These are phyloP conservation scores for Meyerozyma athensensis DNA, from an alignment of 1,139 yeast genomes.

Conservation along the genomic window DNA sequence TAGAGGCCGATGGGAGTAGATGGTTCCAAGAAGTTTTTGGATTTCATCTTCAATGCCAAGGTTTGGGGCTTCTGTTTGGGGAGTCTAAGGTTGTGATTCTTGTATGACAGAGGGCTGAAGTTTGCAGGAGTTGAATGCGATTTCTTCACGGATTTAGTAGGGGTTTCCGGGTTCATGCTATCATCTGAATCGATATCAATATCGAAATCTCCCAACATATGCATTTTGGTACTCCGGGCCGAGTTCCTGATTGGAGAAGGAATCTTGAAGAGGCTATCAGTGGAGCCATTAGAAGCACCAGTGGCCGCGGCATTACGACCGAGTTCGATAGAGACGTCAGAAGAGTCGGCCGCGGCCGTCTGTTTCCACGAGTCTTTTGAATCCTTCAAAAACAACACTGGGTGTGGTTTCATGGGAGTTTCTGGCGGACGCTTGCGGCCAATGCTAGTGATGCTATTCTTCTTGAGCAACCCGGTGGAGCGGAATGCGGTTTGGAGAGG, in stretches of 20 bases:
- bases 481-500: constrained; percentile 84
- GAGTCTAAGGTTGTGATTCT: constrained; percentile 9
- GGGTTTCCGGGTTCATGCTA: constrained; percentile 32
- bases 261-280: constrained; percentile 33
- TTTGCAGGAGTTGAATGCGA: constrained; percentile 30
- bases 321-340: constrained; percentile 35
- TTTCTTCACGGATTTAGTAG: constrained; percentile 36
- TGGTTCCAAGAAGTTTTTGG: constrained; percentile 18
- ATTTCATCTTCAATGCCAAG: constrained; percentile 4
- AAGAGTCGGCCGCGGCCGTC: constrained; percentile 16
- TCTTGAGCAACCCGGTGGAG: constrained; percentile 71
- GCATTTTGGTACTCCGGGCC: constrained; percentile 9
- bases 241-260: constrained; percentile 18
- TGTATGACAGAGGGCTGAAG: constrained; percentile 24
- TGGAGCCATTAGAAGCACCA: constrained; percentile 24
- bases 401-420: constrained; percentile 71
- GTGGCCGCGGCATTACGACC: constrained; percentile 32
- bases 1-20: constrained; percentile 25
- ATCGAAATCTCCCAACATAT: constrained; percentile 14
- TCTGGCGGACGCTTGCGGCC: constrained; percentile 55
- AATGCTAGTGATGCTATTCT: constrained; percentile 43
- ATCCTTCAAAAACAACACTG: constrained; percentile 36
- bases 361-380: constrained; percentile 14
- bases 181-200: constrained; percentile 18
- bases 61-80: constrained; percentile 7